A percentile compares a stretch with the other conserved stretches of the same genome.
phyloP scores from a whole-genome alignment of 148 eudicot genomes.

The Chenopodium formosanum region DNA sequence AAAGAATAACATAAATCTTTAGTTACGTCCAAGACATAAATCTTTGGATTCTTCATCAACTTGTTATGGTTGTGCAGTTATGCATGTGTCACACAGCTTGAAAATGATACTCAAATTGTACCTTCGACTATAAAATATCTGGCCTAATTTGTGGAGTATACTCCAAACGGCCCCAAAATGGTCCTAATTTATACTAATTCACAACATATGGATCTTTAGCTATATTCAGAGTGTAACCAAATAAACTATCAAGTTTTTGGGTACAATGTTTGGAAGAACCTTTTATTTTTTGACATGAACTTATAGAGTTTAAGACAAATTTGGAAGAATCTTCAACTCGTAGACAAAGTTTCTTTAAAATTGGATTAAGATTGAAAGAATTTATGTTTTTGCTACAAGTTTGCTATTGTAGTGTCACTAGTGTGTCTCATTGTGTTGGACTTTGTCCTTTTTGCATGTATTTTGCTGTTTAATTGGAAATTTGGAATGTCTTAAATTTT shows the following conservation, averaged over 20 bases:
- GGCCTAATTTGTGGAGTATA: constrained; percentile 8
- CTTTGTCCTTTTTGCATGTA: too few relatives aligned
- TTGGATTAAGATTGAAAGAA: not conserved
- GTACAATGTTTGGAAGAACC: not conserved
- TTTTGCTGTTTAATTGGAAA: too few relatives aligned
- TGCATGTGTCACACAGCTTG: too few relatives aligned
- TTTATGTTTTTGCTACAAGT: too few relatives aligned
- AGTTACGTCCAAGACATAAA: not conserved
- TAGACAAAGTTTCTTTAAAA: not conserved
- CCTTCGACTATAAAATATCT: not conserved
- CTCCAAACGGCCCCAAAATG: not conserved
- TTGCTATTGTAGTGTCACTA: too few relatives aligned
- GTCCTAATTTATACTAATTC: not conserved
- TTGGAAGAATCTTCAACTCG: not conserved
- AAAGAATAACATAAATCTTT: too few relatives aligned
- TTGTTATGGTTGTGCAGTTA: not conserved
- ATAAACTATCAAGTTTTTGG: not conserved
- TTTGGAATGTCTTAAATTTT: too few relatives aligned
- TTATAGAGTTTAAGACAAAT: not conserved
- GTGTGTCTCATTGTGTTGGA: too few relatives aligned
- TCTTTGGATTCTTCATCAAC: constrained; percentile 8
- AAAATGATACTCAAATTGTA: not conserved
- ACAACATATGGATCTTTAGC: not conserved
- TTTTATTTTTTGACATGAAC: too few relatives aligned
- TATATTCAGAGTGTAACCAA: not conserved